Base-by-base conservation (phyloP, 805 yeast genomes). In the Cyberlindnera petersonii region DNA sequence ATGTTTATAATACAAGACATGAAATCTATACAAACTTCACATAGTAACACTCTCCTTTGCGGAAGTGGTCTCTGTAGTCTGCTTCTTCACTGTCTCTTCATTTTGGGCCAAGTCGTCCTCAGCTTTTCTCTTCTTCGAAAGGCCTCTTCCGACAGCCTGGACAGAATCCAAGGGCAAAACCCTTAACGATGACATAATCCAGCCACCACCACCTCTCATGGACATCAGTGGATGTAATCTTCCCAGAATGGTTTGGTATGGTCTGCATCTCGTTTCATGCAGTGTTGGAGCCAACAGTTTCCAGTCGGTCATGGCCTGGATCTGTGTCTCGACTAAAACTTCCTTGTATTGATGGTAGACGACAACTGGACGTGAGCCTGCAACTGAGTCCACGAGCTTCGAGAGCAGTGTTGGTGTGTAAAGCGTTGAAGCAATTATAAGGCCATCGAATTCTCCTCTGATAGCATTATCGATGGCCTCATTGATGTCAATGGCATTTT, bases 181-280 rank as follows among this genome's bases (percentile, higher is more conserved):
- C 34, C 85, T 71, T 13, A 85, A 75, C 4, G 91, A 95, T 67
- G 79, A 74, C 48, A 88, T 65, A 3, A 93, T 59, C 59, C 78
- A 91, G 0, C 99, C 99, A 46, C 97, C 98, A 42, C 83, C 89
- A 6, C 95, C 88, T 53, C 86, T 74, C 72, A 82, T 79, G 0
- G 97, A 86, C 99, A 93, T 93, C 44, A 81, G 57, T 1, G 99
- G 99, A 60, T 93, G 99, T 54, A 91, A 68, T 57, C 94, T 79
- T 7, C 98, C 98, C 15, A 95, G 86, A 21, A 91, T 77, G 4
- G 97, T 87, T 66, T 93, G 99, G 59, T 83, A 89, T 35, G 80
- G 81, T 47, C 97, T 75, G 10, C 84, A 93, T 46, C 86, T 71
- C 1, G 94, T 77, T 60, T 89, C 96, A 46, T 75, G 71, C 17